Percentiles rank a stretch among this genome's conserved stretches.
These are phyloP conservation scores for Fusarium udum DNA, from an alignment of 2,329 filamentous ascomycete genomes.

Conservation along the genomic window DNA sequence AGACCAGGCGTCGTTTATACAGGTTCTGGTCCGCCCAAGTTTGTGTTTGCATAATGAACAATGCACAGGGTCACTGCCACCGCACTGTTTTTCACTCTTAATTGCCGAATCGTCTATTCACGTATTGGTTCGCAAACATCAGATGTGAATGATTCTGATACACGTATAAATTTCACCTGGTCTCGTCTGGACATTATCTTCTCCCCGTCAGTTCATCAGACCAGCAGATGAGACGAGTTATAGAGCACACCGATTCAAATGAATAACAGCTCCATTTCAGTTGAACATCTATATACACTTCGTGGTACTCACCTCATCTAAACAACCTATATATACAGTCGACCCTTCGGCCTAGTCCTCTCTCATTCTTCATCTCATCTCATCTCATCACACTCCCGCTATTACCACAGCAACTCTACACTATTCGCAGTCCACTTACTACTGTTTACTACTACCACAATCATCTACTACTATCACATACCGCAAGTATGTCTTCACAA, in stretches of 20 bases:
- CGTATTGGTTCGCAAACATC: fast-evolving
- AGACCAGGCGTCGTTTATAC: neutral
- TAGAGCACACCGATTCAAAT: no score
- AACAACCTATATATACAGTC: neutral
- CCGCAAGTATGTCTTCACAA: neutral
- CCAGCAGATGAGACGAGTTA: neutral
- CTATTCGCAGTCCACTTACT: neutral
- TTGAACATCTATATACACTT: neutral
- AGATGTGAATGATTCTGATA: neutral
- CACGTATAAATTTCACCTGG: no score
- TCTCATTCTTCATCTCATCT: neutral
- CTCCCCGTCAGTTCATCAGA: neutral
- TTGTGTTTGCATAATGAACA: neutral
- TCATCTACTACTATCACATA: no score
- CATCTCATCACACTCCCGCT: neutral
- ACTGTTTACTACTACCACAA: no score
- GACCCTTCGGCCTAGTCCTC: fast-evolving
- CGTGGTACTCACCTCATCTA: neutral
- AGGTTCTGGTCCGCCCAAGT: no score
- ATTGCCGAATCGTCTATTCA: fast-evolving
- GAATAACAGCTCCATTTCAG: fast-evolving
- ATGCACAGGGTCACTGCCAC: neutral
- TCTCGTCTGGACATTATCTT: no score
- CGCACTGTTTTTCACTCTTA: fast-evolving
- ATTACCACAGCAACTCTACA: neutral